Evolutionary conservation across 495 filamentous ascomycete genomes (phyloP).

Genomic region (Podospora tetraspora): DNA sequence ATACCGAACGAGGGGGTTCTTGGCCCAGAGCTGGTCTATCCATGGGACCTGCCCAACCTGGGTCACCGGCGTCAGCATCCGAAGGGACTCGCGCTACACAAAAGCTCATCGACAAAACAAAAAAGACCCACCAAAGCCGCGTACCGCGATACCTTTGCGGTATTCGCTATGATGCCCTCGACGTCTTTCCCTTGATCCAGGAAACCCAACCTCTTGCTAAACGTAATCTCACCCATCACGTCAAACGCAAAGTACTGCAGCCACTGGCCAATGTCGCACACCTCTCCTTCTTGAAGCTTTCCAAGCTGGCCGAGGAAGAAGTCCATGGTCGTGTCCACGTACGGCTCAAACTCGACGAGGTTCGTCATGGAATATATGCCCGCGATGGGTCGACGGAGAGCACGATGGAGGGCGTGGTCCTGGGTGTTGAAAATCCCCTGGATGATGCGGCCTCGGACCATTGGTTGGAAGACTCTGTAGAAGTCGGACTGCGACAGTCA

Average conservation of each 20-base stretch:
- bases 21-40: conserved; percentile 13
- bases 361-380: conserved; percentile 17
- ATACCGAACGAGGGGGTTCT: conserved; percentile 7
- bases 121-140: neutral
- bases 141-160: conserved; percentile 13
- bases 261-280: conserved; percentile 14
- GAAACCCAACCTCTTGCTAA: conserved; percentile 18
- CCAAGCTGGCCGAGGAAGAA: conserved; percentile 13
- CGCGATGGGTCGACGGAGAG: conserved; percentile 14
- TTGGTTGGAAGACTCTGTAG: conserved; percentile 14
- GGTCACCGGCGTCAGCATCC: neutral
- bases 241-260: conserved; percentile 25
- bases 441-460: conserved; percentile 14
- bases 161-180: conserved; percentile 16
- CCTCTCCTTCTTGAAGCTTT: neutral
- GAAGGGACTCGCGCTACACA: neutral
- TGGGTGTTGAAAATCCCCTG: conserved; percentile 25
- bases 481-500: conserved; percentile 13
- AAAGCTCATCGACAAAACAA: no score
- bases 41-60: conserved; percentile 15
- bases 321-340: conserved; percentile 13
- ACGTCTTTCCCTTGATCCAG: conserved; percentile 16
- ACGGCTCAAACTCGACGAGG: conserved; percentile 16
- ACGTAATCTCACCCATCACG: conserved; percentile 22
- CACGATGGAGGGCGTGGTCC: conserved; percentile 19